Evolutionary conservation across 345 rosid species (phyloP), one percentile per base, ranked within the genome.

Genomic region (Schrenkiella parvula): DNA sequence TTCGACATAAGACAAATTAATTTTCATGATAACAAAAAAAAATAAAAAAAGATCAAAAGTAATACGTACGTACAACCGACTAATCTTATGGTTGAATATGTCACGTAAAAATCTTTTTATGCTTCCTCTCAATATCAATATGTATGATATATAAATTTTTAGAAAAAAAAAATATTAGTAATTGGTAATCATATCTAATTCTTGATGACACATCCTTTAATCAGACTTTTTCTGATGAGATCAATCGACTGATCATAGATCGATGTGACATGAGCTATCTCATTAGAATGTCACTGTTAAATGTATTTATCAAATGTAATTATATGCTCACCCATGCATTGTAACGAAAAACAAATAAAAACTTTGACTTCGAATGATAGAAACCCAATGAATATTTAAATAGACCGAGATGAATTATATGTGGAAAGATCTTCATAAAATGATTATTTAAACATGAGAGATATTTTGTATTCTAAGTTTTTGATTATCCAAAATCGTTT

Each of bases 241-340:
- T 23, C 38, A 44, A 26, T 6, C 15, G 58, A 54, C 14, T 34
- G 39, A 55, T 43, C n/a, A 18, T 55, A 46, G 38, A 34, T 32
- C 21, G 70, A 72, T 54, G 70, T 64, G 77, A 65, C 71, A 26
- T 46, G 42, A 65, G 58, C 23, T 25, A 56, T 35, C 17, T 46
- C 31, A 46, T 31, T 56, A 11, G 23, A 65, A 13, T 44, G 59
- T 46, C 72, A 54, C 5, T 56, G 56, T 73, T 64, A 54, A 62
- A 62, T 19, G 58, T 73, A 64, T 17, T 25, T 44, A 64, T 64
- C 71, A 54, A 31, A 25, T 54, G 9, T 43, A 63, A 51, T n/a
- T n/a, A 34, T 64, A 53, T 21, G 37, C 38, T 52, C 55, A 41
- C 42, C 50, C 47, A 42, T 53, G 38, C 55, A 34, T 3, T 54